Evolutionary conservation across 75 land plant species (phyloP), one percentile per base, ranked within the genome.

Genomic region (Chamaecyparis obtusa): DNA sequence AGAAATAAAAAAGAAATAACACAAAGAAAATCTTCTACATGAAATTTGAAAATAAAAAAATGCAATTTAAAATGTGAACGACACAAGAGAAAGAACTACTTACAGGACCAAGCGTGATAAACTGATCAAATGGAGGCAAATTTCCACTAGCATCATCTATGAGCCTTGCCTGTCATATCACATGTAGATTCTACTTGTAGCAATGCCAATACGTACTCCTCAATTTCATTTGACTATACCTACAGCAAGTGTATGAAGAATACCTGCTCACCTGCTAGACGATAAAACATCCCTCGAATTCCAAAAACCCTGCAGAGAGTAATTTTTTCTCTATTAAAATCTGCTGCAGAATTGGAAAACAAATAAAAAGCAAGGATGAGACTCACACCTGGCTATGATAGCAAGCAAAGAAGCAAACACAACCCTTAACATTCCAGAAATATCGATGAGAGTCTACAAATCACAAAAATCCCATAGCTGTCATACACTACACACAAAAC

Each of bases 121-220:
- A 90, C 71, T 92, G 92, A 57, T 92, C 93, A 54, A 90, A 92
- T 17, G 93, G 93, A 44, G 93, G 93, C 54, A 92, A 86, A 67
- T 92, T 92, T 83, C 93, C 93, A 64, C 89, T 92, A 27, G 91
- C 92, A 82, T 92, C 93, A 83, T 92, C 93, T 46, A 92, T 90
- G 36, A 92, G 81, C 85, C 93, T 86, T 85, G 93, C 93, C 93
- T 92, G 56, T 32, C 85, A 60, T 72, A 86, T 76, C 37, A n/a
- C 44, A 84, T 19, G 4, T 35, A 27, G 37, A 55, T 84, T 33
- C 69, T 56, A 84, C 69, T 84, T 54, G 24, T 35, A 84, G 46
- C 10, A 56, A 56, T 33, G 33, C 21, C 85, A 56, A 84, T 36
- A 35, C 1, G 7, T n/a, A 43, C 7, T 79, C n/a, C 83, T 43